phyloP scores from a whole-genome alignment of 1,139 yeast species.

The Protomyces arabidopsidicola region DNA sequence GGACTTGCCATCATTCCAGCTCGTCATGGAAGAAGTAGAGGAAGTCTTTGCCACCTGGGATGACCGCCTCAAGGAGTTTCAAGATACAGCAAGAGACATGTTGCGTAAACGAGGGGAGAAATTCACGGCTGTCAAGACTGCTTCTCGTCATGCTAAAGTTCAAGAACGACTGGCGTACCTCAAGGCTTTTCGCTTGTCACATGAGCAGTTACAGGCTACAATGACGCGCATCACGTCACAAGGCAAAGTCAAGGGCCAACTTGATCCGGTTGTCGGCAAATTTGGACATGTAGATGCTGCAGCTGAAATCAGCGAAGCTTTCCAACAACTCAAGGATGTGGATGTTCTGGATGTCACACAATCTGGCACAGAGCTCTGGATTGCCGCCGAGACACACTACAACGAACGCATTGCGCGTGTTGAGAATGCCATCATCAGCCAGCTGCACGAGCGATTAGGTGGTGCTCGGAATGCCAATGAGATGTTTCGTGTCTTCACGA shows the following conservation, averaged over 20 bases:
- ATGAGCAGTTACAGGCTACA: conserved; percentile 49
- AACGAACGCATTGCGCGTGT: conserved; percentile 45
- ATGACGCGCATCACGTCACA: conserved; percentile 44
- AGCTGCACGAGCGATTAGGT: conserved; percentile 44
- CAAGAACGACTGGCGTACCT: conserved; percentile 50
- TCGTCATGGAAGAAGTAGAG: conserved; percentile 35
- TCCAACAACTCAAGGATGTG: conserved; percentile 41
- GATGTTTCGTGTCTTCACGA: conserved; percentile 50
- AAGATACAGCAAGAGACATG: conserved; percentile 63
- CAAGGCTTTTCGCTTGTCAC: conserved; percentile 50
- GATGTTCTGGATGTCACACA: conserved; percentile 44
- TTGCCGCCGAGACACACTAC: conserved; percentile 44
- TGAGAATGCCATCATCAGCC: conserved; percentile 47
- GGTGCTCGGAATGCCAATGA: conserved; percentile 46
- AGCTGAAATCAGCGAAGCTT: conserved; percentile 45
- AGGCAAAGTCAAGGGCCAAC: conserved; percentile 32
- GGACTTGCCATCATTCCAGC: conserved; percentile 41
- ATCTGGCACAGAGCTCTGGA: conserved; percentile 44
- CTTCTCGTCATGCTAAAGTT: conserved; percentile 47
- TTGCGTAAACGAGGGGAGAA: conserved; percentile 70
- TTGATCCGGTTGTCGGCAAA: conserved; percentile 10
- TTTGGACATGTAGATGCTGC: conserved; percentile 35
- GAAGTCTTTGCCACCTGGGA: conserved; percentile 49
- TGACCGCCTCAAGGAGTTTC: conserved; percentile 52
- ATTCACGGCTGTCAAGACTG: conserved; percentile 60